Base-by-base conservation (phyloP, 176 grass and related monocot species). In the Carex littledalei region DNA sequence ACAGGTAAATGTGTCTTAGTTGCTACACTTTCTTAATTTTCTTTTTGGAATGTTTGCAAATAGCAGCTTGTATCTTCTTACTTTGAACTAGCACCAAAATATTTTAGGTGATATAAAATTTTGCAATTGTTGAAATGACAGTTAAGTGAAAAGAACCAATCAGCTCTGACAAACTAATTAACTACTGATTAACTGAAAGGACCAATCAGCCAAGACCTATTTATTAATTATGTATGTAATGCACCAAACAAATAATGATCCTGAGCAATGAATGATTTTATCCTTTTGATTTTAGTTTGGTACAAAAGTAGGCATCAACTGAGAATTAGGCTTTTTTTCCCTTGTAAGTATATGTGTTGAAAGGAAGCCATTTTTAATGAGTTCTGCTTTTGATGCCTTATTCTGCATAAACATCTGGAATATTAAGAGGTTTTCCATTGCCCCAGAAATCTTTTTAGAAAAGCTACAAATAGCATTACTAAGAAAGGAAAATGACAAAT, bases 1-100 rank as follows among this genome's bases (percentile, higher is more conserved):
- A 87, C 95, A 95, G 91, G 95, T 98, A 90, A 87, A 67, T 62
- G 18, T 80, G 13, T 80, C n/a, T 81, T 29, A 37, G 52, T 66
- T 26, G 14, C 73, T 31, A 26, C 24, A 24, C 69, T 49, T 50
- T 74, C 31, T 74, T 50, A 49, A 73, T 22, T 74, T 17, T n/a
- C n/a, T n/a, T 47, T 20, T 50, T 45, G 50, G 41, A 74, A 74
- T 50, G 17, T 54, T 72, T 76, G 12, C 9, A 31, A 17, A 26
- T 54, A 76, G 12, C 45, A 76, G 72, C 45, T 54, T 76, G 20
- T 76, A 24, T 76, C 41, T 76, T 54, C 45, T 53, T 77, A 53
- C 22, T 77, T 31, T 8, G 49, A 55, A 77, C 21, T 77, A 56
- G 73, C 13, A 77, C 49, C 49, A 29, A 52, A 55, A 54, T 1